A percentile compares a stretch with the other conserved stretches of the same genome.
phyloP scores from a whole-genome alignment of 2,329 filamentous ascomycete species.

The Diaporthe australafricana region DNA sequence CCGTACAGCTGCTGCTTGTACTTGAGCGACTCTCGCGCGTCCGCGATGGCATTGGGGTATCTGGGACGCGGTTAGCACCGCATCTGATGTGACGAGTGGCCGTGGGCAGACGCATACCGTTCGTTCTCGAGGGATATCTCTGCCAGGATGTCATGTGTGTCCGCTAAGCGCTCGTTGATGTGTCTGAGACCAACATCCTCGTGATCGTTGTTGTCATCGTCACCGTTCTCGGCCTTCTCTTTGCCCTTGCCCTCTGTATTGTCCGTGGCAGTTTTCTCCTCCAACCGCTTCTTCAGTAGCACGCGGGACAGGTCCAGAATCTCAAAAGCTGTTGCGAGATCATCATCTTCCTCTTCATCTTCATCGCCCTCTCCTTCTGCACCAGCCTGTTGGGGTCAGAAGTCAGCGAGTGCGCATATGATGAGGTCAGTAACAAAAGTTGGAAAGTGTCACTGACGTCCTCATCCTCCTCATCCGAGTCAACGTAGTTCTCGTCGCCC shows the following conservation, averaged over 20 bases:
- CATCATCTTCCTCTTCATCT: conserved; percentile 74
- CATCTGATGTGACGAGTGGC: background rate
- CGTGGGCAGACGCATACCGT: conserved; percentile 59
- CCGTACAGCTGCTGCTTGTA: conserved; percentile 85
- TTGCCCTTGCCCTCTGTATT: conserved; percentile 57
- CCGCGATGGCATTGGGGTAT: conserved; percentile 87
- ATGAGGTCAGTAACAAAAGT: background rate
- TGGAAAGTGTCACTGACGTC: conserved; percentile 23
- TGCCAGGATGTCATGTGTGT: conserved; percentile 92
- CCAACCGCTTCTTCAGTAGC: conserved; percentile 69
- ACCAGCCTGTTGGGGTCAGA: conserved; percentile 44
- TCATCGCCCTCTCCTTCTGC: conserved; percentile 57
- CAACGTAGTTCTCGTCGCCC: conserved; percentile 93
- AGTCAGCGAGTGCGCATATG: conserved; percentile 17
- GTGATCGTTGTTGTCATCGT: conserved; percentile 41
- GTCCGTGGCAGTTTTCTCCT: conserved; percentile 49
- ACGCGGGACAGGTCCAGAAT: conserved; percentile 84
- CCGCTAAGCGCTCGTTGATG: conserved; percentile 87
- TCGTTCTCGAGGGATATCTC: conserved; percentile 99
- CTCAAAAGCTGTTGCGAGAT: conserved; percentile 83
- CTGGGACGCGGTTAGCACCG: conserved; percentile 49
- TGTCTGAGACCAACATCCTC: conserved; percentile 58
- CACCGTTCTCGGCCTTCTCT: conserved; percentile 52
- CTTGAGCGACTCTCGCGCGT: conserved; percentile 81
- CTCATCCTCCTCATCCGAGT: conserved; percentile 71